Base-by-base conservation (phyloP, 1,139 yeast species). In the Chernovozyma sophiae-reginae region DNA sequence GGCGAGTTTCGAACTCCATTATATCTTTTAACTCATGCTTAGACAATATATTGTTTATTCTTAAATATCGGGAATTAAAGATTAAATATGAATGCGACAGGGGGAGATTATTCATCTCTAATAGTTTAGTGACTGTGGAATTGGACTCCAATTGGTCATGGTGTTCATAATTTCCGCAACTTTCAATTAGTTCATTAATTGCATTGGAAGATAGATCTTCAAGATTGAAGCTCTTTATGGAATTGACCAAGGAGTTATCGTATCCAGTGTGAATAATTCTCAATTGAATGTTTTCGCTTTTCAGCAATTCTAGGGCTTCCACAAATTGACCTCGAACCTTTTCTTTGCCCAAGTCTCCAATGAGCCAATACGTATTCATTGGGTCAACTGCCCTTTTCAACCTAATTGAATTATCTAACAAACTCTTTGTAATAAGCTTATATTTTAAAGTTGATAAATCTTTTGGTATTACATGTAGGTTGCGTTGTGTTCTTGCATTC, bases 261-360 rank as follows among this genome's bases (percentile, higher is more conserved):
- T 34, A 30, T 4, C 60, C 56, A 0, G 63, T 58, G 39, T 64
- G 53, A 3, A 64, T 11, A 1, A 68, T 51, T 32, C 71, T 51
- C 2, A 79, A 41, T 43, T 67, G 77, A 10, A 72, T 36, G 22
- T 61, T 53, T 13, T 47, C 41, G 3, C 41, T 31, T 15, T 54
- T 47, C 37, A 79, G 49, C 2, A 67, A 48, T 5, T 42, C 44
- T 31, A 69, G 47, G 4, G 63, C 30, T 24, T 62, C 63, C 10
- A 56, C 41, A 11, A 79, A 52, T 49, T 81, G 87, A 2, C 56
- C 46, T 14, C 69, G 38, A 13, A 72, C 55, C 2, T 47, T 41
- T 1, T 44, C 34, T 3, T 65, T 51, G 13, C 63, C 58, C 36
- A 79, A 67, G 48, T 79, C 77, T 12, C 86, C 89, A 37, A 78